phyloP scores from a whole-genome alignment of 352 stramenopile species.

The Pythium phragmiticola region DNA sequence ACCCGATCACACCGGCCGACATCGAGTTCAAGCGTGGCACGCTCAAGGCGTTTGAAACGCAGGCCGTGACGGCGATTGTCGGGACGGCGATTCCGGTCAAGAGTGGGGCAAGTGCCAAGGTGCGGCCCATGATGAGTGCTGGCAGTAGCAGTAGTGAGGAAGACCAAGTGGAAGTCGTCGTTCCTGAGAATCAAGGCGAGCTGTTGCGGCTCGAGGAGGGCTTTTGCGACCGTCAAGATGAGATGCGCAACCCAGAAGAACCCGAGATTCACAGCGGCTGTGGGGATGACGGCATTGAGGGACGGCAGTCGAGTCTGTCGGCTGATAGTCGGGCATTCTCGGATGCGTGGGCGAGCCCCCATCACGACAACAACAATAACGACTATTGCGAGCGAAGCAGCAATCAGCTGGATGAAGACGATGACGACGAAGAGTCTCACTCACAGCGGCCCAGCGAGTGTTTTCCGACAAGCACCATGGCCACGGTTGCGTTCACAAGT shows the following conservation, averaged over 20 bases:
- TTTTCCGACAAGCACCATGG: neutral
- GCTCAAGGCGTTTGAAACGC: constrained; percentile 8
- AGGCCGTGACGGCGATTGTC: constrained; percentile 14
- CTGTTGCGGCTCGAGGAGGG: neutral
- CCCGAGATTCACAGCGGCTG: constrained; percentile 7
- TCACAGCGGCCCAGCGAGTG: constrained; percentile 25
- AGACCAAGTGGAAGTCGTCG: neutral
- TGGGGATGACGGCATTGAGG: neutral
- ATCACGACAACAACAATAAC: constrained; percentile 24
- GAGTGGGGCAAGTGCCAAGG: constrained; percentile 4
- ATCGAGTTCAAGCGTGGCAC: constrained; percentile 9
- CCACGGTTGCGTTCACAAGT: neutral
- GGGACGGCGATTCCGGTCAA: constrained; percentile 17
- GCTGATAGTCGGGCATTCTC: constrained; percentile 11
- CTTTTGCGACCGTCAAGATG: neutral
- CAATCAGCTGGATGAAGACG: constrained; percentile 32
- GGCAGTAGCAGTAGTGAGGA: constrained; percentile 8
- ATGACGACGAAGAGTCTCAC: constrained; percentile 17
- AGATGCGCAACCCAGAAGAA: constrained; percentile 11
- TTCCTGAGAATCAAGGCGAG: constrained; percentile 8
- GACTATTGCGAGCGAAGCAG: constrained; percentile 37
- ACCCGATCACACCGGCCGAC: constrained; percentile 24
- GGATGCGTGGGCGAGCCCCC: constrained; percentile 11
- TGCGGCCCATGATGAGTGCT: constrained; percentile 9
- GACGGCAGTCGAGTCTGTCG: constrained; percentile 10